A percentile compares a stretch with the other conserved stretches of the same genome.
Conservation (phyloP, 768 basidiomycete species). For the Tricholoma bakamatsutake region DNA sequence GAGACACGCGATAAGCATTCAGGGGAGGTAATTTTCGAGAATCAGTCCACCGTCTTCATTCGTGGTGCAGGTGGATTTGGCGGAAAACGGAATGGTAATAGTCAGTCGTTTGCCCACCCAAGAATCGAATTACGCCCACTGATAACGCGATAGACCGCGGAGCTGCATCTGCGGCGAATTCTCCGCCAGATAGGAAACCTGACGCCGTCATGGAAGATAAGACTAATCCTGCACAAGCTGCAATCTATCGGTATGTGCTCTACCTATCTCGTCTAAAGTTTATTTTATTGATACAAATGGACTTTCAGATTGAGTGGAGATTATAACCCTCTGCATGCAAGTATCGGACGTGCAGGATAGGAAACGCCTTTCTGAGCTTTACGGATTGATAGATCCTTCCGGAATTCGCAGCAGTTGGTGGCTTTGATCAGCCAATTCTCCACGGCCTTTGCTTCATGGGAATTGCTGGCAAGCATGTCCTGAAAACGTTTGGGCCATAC, state of each 20-base stretch:
- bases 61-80: constrained; percentile 96
- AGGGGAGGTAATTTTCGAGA: constrained; percentile 84
- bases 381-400: constrained; percentile 64
- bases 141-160: constrained; percentile 65
- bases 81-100: constrained; percentile 78
- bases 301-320: constrained; percentile 77
- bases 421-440: constrained; percentile 86
- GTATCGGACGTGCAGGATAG: constrained; percentile 16
- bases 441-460: constrained; percentile 92
- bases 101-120: constrained; percentile 29
- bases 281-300: not conserved
- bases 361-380: not conserved
- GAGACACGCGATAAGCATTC: constrained; percentile 76
- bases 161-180: constrained; percentile 76
- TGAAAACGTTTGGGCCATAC: constrained; percentile 80
- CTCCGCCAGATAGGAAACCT: constrained; percentile 74
- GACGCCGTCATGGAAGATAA: constrained; percentile 88
- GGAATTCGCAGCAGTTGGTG: constrained; percentile 91
- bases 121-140: not conserved
- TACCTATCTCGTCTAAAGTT: not conserved
- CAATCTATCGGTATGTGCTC: constrained; percentile 71
- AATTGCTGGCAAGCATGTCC: constrained; percentile 86
- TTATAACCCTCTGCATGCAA: constrained; percentile 82
- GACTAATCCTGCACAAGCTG: constrained; percentile 78
- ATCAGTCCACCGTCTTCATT: constrained; percentile 86